Evolutionary conservation across 805 yeast species (phyloP).

Genomic region (Yarrowia alimentaria): DNA sequence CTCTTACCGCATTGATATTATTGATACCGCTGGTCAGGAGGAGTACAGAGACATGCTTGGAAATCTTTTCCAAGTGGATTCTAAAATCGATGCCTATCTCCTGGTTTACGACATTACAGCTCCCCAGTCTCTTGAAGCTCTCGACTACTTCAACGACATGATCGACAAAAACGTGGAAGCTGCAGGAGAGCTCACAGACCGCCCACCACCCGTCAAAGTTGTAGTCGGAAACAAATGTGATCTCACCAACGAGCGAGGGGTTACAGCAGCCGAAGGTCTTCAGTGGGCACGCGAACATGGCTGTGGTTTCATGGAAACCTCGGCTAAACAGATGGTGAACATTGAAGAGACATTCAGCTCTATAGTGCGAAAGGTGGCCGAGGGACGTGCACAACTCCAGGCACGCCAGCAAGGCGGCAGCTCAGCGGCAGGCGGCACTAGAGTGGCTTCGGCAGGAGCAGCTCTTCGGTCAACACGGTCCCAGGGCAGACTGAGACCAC

Average conservation of each 20-base stretch:
- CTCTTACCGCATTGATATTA: constrained; percentile 53
- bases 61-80: constrained; percentile 35
- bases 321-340: constrained; percentile 81
- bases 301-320: constrained; percentile 80
- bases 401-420: constrained; percentile 18
- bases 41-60: constrained; percentile 66
- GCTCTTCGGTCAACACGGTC: constrained; percentile 13
- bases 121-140: constrained; percentile 36
- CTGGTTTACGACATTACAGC: constrained; percentile 41
- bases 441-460: constrained; percentile 1
- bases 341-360: constrained; percentile 75
- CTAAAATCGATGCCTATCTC: constrained; percentile 38
- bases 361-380: constrained; percentile 54
- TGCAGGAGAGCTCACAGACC: constrained; percentile 45
- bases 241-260: constrained; percentile 56
- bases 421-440: not conserved
- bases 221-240: constrained; percentile 70
- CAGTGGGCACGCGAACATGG: constrained; percentile 59
- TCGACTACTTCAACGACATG: constrained; percentile 39
- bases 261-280: constrained; percentile 52
- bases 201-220: constrained; percentile 59
- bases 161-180: constrained; percentile 67
- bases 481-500: constrained; percentile 20
- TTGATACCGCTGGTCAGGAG: constrained; percentile 80
- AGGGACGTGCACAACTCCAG: constrained; percentile 36